A percentile compares a stretch with the other conserved stretches of the same genome.
phyloP scores from a whole-genome alignment of 495 filamentous ascomycete species.

The Haplographium delicatum region DNA sequence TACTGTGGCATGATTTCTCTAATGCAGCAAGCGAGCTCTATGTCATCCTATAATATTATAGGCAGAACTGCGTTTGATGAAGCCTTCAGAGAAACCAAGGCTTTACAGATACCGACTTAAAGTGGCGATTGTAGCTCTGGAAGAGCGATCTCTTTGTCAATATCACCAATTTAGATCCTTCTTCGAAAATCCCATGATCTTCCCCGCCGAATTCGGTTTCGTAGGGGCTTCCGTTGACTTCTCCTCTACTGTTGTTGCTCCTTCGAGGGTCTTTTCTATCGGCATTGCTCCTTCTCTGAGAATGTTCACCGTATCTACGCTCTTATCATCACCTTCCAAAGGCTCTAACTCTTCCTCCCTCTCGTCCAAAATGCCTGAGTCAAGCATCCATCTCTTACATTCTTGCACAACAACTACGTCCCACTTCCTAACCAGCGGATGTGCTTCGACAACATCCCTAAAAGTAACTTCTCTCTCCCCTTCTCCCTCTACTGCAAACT shows the following conservation, averaged over 20 bases:
- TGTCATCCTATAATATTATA: too few species aligned
- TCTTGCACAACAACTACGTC: constrained; percentile 35
- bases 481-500: constrained; percentile 44
- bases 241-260: background rate
- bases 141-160: too few species aligned
- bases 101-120: too few species aligned
- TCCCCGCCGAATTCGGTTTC: background rate
- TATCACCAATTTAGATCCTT: constrained; percentile 22
- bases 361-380: constrained; percentile 30
- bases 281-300: background rate
- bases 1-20: too few species aligned
- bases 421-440: constrained; percentile 58
- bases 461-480: constrained; percentile 38
- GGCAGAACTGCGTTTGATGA: too few species aligned
- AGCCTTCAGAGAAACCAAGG: too few species aligned
- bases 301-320: too few species aligned
- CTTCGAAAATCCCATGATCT: constrained; percentile 13
- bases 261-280: background rate
- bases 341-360: constrained; percentile 1
- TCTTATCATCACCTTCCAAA: background rate
- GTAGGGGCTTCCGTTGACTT: background rate
- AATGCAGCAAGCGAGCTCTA: too few species aligned
- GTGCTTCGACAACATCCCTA: constrained; percentile 49
- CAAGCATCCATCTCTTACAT: constrained; percentile 35
- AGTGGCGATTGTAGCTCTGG: too few species aligned